Evolutionary conservation across 331 rosid species (phyloP).

Genomic region (Rosa hybrid): DNA sequence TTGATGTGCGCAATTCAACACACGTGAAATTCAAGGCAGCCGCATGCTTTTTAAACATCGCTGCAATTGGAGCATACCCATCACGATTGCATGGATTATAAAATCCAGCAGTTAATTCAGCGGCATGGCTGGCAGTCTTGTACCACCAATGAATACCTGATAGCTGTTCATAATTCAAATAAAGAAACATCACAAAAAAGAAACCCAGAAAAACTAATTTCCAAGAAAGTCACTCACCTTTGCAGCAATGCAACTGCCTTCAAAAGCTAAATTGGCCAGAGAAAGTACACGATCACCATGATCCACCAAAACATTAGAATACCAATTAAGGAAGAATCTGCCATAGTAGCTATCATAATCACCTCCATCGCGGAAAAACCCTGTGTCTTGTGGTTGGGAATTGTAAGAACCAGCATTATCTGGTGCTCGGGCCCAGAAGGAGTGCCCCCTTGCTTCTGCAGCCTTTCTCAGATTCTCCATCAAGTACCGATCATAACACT

Average conservation of each 20-base stretch:
- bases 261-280: slow-evolving; percentile 91
- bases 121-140: slow-evolving; percentile 94
- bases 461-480: slow-evolving; percentile 72
- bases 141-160: slow-evolving; percentile 93
- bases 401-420: slow-evolving; percentile 86
- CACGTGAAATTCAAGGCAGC: slow-evolving; percentile 72
- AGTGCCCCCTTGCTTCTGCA: slow-evolving; percentile 85
- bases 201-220: neutral
- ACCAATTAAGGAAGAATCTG: slow-evolving; percentile 92
- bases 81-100: slow-evolving; percentile 89
- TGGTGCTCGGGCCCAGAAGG: slow-evolving; percentile 89
- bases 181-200: slow-evolving; percentile 2
- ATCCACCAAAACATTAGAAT: slow-evolving; percentile 78
- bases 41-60: slow-evolving; percentile 71
- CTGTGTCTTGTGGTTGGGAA: slow-evolving; percentile 82
- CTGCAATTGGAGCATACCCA: slow-evolving; percentile 76
- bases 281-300: slow-evolving; percentile 80
- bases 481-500: slow-evolving; percentile 94
- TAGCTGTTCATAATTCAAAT: slow-evolving; percentile 61
- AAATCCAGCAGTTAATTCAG: slow-evolving; percentile 92
- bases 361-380: slow-evolving; percentile 96
- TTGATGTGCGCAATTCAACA: slow-evolving; percentile 53
- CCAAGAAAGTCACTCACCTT: slow-evolving; percentile 49
- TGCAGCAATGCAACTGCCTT: slow-evolving; percentile 74
- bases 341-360: slow-evolving; percentile 96